Base-by-base conservation (phyloP, 495 filamentous ascomycete species). In the Aspergillus mulundensis region DNA sequence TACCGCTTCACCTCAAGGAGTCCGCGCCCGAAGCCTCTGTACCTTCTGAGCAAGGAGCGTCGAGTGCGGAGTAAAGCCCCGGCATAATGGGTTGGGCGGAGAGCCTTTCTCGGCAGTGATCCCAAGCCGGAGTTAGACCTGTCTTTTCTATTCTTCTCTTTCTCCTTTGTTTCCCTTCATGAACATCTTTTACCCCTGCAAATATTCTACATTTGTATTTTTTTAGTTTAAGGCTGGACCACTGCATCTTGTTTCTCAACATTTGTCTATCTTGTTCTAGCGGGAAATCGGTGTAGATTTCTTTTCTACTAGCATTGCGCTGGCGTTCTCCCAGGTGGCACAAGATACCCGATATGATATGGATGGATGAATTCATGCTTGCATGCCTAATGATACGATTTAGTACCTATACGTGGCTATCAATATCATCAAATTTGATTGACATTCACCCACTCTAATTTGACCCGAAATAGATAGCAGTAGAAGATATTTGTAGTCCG, bases 281-380 rank as follows among this genome's bases (percentile, higher is more conserved):
- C 43, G 43, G 20, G 11, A 19, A 23, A 44, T 44, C 41, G 20
- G 20, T 44, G 2, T n/a, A 30, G 1, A n/a, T 16, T 15, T 3
- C 20, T 28, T 28, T 28, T 6, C 19, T 45, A 24, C 20, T 50
- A 21, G 47, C 47, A 39, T 50, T 34, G 19, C 23, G 48, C 32
- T 24, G 34, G 48, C 48, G 48, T 50, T 50, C 40, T 39, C 8
- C 30, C 34, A 4, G 12, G 15, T 50, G 20, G 16, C 20, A 15
- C 20, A 24, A 50, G 48, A 50, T 50, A 50, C 48, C 48, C 34
- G 34, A 38, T 16, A 19, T 25, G 48, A 50, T 40, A 50, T 8
- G 19, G 14, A 24, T 40, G 48, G 20, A 40, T 25, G 34, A 40
- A 50, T 11, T 38, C 34, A 25, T 24, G 34, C 19, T 38, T 20